These are phyloP conservation scores for Coprinopsis strossmayeri DNA, from an alignment of 768 basidiomycete genomes.

Conservation along the genomic window DNA sequence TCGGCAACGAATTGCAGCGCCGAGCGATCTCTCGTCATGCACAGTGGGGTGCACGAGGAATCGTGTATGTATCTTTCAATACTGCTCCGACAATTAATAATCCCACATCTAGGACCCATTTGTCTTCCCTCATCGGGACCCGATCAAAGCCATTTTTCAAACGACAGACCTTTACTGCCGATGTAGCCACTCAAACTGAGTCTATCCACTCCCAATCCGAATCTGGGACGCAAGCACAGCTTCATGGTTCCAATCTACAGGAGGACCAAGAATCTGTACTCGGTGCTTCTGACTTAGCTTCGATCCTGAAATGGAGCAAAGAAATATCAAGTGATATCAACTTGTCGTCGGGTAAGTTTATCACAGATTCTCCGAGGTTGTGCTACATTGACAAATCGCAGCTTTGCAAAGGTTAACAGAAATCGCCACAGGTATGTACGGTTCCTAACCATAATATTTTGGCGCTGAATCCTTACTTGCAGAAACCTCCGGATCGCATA, in stretches of 20 bases:
- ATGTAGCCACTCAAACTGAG: conserved; percentile 63
- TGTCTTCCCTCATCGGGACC: conserved; percentile 39
- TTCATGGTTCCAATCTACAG: conserved; percentile 26
- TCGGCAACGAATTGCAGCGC: conserved; percentile 62
- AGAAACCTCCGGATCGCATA: conserved; percentile 62
- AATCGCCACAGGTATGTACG: conserved; percentile 51
- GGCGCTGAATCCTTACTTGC: conserved; percentile 17
- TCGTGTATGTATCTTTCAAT: conserved; percentile 41
- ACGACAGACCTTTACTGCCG: conserved; percentile 48
- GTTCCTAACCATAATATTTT: not conserved
- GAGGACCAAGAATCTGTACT: conserved; percentile 55
- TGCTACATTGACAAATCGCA: conserved; percentile 13
- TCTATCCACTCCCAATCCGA: conserved; percentile 21
- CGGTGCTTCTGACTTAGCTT: conserved; percentile 54
- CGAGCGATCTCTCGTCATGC: conserved; percentile 59
- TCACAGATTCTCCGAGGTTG: conserved; percentile 1
- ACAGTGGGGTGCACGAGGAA: conserved; percentile 70
- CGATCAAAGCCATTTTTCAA: conserved; percentile 44
- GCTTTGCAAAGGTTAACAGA: conserved; percentile 66
- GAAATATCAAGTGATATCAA: conserved; percentile 72
- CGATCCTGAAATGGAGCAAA: conserved; percentile 70
- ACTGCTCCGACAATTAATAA: not conserved
- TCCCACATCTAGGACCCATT: conserved; percentile 33
- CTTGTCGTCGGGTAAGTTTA: conserved; percentile 46
- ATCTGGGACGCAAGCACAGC: conserved; percentile 19